A percentile compares a stretch with the other conserved stretches of the same genome.
Conservation (phyloP, 2,329 filamentous ascomycete genomes). For the Mollisia scopiformis region DNA sequence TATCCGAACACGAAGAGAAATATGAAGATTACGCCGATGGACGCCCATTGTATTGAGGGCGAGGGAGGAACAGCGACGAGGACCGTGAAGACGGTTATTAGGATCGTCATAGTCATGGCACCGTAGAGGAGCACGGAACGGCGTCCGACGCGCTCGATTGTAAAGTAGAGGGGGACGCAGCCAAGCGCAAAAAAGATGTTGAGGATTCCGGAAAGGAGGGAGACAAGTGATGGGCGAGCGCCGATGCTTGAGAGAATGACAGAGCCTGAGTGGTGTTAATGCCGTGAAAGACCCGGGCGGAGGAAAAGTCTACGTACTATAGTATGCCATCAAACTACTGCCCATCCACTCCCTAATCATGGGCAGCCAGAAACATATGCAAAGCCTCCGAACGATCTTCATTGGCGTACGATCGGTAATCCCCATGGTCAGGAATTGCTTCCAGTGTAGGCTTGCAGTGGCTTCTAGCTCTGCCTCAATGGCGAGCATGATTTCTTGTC, state of each 20-base stretch:
- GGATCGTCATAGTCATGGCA: slow-evolving; percentile 7
- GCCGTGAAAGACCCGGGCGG: slow-evolving; percentile 14
- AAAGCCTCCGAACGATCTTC: slow-evolving; percentile 40
- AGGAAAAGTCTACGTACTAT: not conserved
- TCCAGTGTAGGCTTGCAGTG: slow-evolving; percentile 30
- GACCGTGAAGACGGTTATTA: slow-evolving; percentile 14
- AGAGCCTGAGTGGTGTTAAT: slow-evolving; percentile 39
- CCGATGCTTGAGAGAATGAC: slow-evolving; percentile 38
- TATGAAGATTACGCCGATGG: slow-evolving; percentile 15
- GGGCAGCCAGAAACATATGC: slow-evolving; percentile 41
- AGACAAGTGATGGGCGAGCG: slow-evolving; percentile 30
- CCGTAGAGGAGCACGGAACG: slow-evolving; percentile 26
- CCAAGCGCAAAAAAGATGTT: slow-evolving; percentile 34
- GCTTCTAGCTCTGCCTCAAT: slow-evolving; percentile 33
- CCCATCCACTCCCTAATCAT: slow-evolving; percentile 22
- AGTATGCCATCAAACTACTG: slow-evolving; percentile 1
- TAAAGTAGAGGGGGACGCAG: slow-evolving; percentile 29
- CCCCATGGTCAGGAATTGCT: not conserved
- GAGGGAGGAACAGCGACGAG: slow-evolving; percentile 8
- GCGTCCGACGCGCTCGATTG: slow-evolving; percentile 38
- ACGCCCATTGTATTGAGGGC: slow-evolving; percentile 14
- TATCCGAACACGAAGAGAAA: slow-evolving; percentile 20
- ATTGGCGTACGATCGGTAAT: slow-evolving; percentile 39
- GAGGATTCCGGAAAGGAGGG: slow-evolving; percentile 32
- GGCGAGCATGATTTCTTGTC: slow-evolving; percentile 33